Base-by-base conservation (phyloP, 345 rosid species). In the Draba incana region DNA sequence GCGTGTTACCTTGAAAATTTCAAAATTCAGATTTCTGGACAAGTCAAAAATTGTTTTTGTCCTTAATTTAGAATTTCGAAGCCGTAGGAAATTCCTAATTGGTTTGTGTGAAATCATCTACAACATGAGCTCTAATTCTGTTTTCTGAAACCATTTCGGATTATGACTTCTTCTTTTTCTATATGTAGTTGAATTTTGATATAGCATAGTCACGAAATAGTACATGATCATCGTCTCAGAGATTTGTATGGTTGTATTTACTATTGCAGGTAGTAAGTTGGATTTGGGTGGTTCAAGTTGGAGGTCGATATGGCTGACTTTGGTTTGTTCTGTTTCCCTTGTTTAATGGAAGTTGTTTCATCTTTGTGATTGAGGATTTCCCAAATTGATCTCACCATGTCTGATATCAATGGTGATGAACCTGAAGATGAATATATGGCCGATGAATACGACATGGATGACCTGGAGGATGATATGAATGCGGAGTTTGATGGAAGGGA, bases 391-490 rank as follows among this genome's bases (percentile, higher is more conserved):
- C 55, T 38, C 61, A 79, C 70, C 37, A 81, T 89, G 93, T 81
- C 88, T 64, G 70, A 85, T 42, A 79, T 79, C 78, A 84, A 70
- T 54, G 85, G 70, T 71, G 85, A 87, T 64, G 81, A 84, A 72
- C 67, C 55, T 58, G 72, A 74, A 66, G 84, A 75, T 31, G 89
- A 89, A 64, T 77, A 85, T 64, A 78, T 80, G 77, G 88, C 85
- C 8, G 89, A 84, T 45, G 96, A 85, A 33, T 81, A 83, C 51
- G 91, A 81, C 55, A 82, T 80, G 84, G 93, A 81, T 64, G 89
- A 81, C 66, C 77, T 84, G 2, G 88, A 86, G 62, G 87, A 80
- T 47, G 89, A 81, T 38, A 71, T 83, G 87, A 83, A 85, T 49
- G 82, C 81, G 57, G 83, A 84, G 66, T 82, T 83, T 48, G 78